These are phyloP conservation scores for Fusarium nurragi DNA, from an alignment of 2,329 filamentous ascomycete genomes.

Conservation along the genomic window DNA sequence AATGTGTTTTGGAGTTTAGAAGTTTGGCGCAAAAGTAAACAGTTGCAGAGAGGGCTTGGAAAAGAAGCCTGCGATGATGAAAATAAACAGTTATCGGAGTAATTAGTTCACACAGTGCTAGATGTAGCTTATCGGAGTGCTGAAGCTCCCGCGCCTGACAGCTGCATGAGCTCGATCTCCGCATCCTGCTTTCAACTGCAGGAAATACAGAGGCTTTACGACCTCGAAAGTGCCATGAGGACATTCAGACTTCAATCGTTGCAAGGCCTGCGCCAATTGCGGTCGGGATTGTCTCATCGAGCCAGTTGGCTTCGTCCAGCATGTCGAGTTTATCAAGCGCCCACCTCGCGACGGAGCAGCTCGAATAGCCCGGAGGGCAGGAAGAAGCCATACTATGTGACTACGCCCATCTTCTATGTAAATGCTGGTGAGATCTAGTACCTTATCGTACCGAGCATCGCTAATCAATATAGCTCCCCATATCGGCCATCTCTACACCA, in stretches of 20 bases:
- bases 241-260: slow-evolving; percentile 43
- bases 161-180: slow-evolving; percentile 17
- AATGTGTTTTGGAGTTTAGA: neutral
- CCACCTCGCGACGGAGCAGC: slow-evolving; percentile 47
- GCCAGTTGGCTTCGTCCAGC: slow-evolving; percentile 44
- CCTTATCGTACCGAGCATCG: accelerated
- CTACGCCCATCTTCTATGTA: slow-evolving; percentile 98
- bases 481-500: slow-evolving; percentile 92
- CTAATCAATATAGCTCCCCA: slow-evolving; percentile 75
- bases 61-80: slow-evolving; percentile 23
- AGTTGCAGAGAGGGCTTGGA: slow-evolving; percentile 12
- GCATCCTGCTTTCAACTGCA: slow-evolving; percentile 12
- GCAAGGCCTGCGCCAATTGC: slow-evolving; percentile 35
- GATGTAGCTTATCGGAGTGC: slow-evolving; percentile 29
- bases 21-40: slow-evolving; percentile 39
- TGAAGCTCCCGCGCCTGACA: slow-evolving; percentile 13
- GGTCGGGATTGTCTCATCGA: slow-evolving; percentile 27
- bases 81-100: slow-evolving; percentile 38
- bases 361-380: slow-evolving; percentile 53
- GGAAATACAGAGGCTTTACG: neutral
- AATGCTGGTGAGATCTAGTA: slow-evolving; percentile 75
- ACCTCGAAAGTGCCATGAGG: slow-evolving; percentile 42
- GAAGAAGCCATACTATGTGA: slow-evolving; percentile 90
- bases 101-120: slow-evolving; percentile 33
- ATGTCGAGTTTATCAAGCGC: slow-evolving; percentile 40